Evolutionary conservation across 2,329 filamentous ascomycete species (phyloP).

Genomic region (Calonectria pauciramosa): DNA sequence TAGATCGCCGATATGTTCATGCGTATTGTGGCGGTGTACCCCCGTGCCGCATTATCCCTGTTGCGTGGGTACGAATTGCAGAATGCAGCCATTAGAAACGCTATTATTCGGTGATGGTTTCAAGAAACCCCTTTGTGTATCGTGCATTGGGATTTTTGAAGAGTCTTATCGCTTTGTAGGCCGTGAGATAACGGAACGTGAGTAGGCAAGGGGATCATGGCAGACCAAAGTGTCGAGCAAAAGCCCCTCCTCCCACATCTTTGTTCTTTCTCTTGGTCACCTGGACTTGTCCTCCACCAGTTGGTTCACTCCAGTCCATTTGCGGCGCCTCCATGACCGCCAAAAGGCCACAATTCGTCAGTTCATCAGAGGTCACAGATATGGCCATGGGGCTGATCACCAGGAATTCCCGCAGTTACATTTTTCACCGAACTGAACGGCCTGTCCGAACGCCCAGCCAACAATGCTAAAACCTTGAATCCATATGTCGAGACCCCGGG

Average conservation of each 20-base stretch:
- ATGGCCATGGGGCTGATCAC: neutral
- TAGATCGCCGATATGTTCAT: neutral
- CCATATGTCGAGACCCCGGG: neutral
- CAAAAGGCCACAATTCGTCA: neutral
- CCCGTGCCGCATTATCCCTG: neutral
- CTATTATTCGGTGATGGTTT: neutral
- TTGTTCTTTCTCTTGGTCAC: neutral
- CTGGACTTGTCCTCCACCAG: neutral
- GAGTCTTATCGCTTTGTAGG: too few relatives aligned
- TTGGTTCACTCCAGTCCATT: neutral
- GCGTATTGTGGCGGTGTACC: neutral
- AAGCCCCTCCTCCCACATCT: neutral
- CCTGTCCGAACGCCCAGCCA: neutral
- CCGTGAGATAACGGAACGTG: neutral
- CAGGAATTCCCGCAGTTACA: constrained; percentile 12
- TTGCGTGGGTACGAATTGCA: neutral
- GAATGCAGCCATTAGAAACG: neutral
- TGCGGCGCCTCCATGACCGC: neutral
- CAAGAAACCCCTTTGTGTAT: neutral
- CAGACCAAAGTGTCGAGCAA: neutral
- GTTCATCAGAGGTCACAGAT: neutral
- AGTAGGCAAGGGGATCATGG: neutral
- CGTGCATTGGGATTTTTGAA: neutral
- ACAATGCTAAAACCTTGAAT: neutral
- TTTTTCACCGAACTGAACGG: neutral